Conservation (phyloP, 805 yeast genomes). For the Ogataea degrootiae region DNA sequence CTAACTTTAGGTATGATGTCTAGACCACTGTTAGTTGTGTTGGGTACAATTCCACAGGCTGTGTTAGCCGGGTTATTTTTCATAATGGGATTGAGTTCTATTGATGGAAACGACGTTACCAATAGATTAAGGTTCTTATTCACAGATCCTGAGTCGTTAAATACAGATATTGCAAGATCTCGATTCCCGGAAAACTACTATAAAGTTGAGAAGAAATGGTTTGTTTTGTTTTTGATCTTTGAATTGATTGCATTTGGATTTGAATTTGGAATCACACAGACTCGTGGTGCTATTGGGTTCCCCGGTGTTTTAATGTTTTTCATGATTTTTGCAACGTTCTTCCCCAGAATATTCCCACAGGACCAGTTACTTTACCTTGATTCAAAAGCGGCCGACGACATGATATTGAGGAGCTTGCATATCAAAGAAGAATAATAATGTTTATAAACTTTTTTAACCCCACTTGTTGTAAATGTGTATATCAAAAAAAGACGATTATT, state of each 20-base stretch:
- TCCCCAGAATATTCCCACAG: conserved; percentile 58
- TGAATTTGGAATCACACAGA: conserved; percentile 81
- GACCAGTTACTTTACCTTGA: conserved; percentile 64
- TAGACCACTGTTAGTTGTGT: conserved; percentile 74
- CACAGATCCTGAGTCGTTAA: conserved; percentile 45
- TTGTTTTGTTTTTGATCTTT: conserved; percentile 51
- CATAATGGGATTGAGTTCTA: conserved; percentile 84
- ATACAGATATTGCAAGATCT: conserved; percentile 6
- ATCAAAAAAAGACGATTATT: neutral
- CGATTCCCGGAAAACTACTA: conserved; percentile 14
- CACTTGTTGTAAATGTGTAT: neutral
- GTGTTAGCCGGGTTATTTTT: conserved; percentile 90
- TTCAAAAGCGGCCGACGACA: conserved; percentile 31
- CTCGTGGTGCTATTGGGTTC: conserved; percentile 90
- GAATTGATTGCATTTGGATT: conserved; percentile 67
- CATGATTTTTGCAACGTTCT: conserved; percentile 54
- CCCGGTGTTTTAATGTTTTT: conserved; percentile 80
- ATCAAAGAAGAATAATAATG: conserved; percentile 5
- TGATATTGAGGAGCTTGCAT: conserved; percentile 27
- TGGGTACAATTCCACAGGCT: conserved; percentile 87
- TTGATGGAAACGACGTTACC: conserved; percentile 62
- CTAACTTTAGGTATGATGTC: conserved; percentile 85
- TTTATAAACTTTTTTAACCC: too few species aligned
- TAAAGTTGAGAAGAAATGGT: conserved; percentile 38
- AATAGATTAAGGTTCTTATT: conserved; percentile 57